A percentile compares a stretch with the other conserved stretches of the same genome.
phyloP scores from a whole-genome alignment of 768 basidiomycete genomes.

The Calocybe gangraenosa region DNA sequence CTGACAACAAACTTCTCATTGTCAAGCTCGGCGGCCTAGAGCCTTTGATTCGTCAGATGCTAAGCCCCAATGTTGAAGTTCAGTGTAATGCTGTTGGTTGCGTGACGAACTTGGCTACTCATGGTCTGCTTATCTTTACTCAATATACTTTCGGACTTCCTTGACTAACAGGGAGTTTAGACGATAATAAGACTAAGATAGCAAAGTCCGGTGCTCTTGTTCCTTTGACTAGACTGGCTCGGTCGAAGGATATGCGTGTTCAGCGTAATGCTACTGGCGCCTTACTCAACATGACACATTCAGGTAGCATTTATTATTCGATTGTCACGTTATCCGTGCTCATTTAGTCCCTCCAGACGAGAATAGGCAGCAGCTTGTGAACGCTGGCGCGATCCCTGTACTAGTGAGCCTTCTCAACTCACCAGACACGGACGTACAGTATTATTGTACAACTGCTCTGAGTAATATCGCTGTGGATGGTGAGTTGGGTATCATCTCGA shows the following conservation, averaged over 20 bases:
- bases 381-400: slow-evolving; percentile 97
- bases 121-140: slow-evolving; percentile 55
- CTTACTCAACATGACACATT: slow-evolving; percentile 98
- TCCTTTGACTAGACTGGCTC: slow-evolving; percentile 91
- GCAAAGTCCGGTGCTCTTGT: slow-evolving; percentile 99
- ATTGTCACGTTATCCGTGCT: slow-evolving; percentile 6
- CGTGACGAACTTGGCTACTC: slow-evolving; percentile 97
- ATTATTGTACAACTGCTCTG: slow-evolving; percentile 97
- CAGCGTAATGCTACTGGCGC: slow-evolving; percentile 99
- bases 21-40: slow-evolving; percentile 97
- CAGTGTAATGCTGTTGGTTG: slow-evolving; percentile 99
- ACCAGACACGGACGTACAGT: slow-evolving; percentile 98
- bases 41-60: slow-evolving; percentile 97
- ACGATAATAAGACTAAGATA: slow-evolving; percentile 99
- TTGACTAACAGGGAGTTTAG: slow-evolving; percentile 33
- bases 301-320: slow-evolving; percentile 49
- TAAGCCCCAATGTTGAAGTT: slow-evolving; percentile 97
- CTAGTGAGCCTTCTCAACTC: slow-evolving; percentile 92
- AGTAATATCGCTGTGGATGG: slow-evolving; percentile 99
- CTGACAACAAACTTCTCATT: slow-evolving; percentile 98
- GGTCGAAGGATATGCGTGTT: slow-evolving; percentile 98
- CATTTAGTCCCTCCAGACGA: slow-evolving; percentile 58
- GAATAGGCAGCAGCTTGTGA: slow-evolving; percentile 97
- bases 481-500: slow-evolving; percentile 18
- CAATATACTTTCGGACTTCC: slow-evolving; percentile 10